A percentile compares a stretch with the other conserved stretches of the same genome.
These are phyloP conservation scores for Physcia stellaris DNA, from an alignment of 495 filamentous ascomycete species.

Conservation along the genomic window DNA sequence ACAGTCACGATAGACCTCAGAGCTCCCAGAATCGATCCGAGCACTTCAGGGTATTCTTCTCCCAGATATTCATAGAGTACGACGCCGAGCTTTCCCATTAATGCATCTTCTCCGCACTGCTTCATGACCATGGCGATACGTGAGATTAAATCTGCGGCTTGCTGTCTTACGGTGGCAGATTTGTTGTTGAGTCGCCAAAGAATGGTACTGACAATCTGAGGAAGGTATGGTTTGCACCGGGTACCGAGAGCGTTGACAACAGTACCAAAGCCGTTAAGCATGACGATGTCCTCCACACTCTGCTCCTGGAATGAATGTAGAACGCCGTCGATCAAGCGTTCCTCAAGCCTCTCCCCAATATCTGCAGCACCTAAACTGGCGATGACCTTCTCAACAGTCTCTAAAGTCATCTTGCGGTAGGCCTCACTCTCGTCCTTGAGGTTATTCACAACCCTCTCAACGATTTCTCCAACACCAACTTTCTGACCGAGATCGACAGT, in stretches of 20 bases:
- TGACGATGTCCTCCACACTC: constrained; percentile 87
- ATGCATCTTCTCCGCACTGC: constrained; percentile 87
- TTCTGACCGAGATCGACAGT: constrained; percentile 97
- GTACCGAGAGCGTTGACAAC: constrained; percentile 91
- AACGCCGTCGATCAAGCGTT: constrained; percentile 91
- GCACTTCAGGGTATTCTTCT: constrained; percentile 97
- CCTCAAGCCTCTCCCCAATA: constrained; percentile 82
- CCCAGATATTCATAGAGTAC: constrained; percentile 98
- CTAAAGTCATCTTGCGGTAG: constrained; percentile 97
- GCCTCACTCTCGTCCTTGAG: constrained; percentile 97
- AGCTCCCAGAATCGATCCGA: constrained; percentile 92
- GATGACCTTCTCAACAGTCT: constrained; percentile 92
- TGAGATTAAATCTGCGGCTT: constrained; percentile 91
- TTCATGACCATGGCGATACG: constrained; percentile 98
- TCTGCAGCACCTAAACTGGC: constrained; percentile 86
- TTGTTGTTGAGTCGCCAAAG: constrained; percentile 98
- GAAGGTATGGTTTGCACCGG: constrained; percentile 90
- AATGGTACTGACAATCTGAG: constrained; percentile 91
- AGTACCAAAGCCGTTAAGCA: constrained; percentile 97
- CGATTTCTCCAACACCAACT: constrained; percentile 87
- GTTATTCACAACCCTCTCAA: constrained; percentile 84
- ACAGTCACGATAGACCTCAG: constrained; percentile 94
- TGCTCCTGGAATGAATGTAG: constrained; percentile 97
- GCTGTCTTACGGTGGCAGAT: constrained; percentile 86
- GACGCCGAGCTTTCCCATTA: constrained; percentile 90